A percentile compares a stretch with the other conserved stretches of the same genome.
These are phyloP conservation scores for Helianthus annuus DNA, from an alignment of 129 eudicot species.

Conservation along the genomic window HanXRQr2.0-SUNRISE NC_035437.2:30756130-30756629, in stretches of 20 bases:
- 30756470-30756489: conserved; percentile 4
- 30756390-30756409: conserved; percentile 88
- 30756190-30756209: neutral
- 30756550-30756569: conserved; percentile 32
- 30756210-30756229: neutral
- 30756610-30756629: conserved; percentile 26
- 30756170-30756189: neutral
- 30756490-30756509: conserved; percentile 10
- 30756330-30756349: conserved; percentile 86
- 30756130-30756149: neutral
- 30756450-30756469: neutral
- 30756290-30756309: conserved; percentile 69
- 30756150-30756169: neutral
- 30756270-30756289: conserved; percentile 65
- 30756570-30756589: conserved; percentile 18
- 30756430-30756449: conserved; percentile 16
- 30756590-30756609: conserved; percentile 36
- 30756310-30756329: conserved; percentile 74
- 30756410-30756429: conserved; percentile 67
- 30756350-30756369: conserved; percentile 76
- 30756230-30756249: neutral
- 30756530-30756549: conserved; percentile 34
- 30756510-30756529: conserved; percentile 21
- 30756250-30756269: conserved; percentile 77
- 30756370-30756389: conserved; percentile 78